Conservation (phyloP, 2,329 filamentous ascomycete genomes). For the Celoporthe dispersa region DNA sequence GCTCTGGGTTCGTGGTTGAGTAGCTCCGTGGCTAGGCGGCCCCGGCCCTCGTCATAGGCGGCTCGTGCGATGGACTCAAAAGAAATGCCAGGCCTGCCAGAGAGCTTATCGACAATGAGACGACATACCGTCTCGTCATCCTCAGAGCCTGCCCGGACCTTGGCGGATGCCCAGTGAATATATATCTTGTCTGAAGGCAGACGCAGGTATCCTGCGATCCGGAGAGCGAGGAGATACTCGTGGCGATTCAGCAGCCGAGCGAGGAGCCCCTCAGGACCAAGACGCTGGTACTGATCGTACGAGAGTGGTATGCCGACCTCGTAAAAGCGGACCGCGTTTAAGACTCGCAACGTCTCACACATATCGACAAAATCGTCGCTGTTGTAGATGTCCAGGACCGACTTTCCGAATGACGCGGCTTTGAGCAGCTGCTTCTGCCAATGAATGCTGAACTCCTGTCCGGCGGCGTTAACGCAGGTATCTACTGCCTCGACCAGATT, state of each 20-base stretch:
- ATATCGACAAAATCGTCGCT: conserved; percentile 99
- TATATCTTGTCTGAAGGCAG: conserved; percentile 89
- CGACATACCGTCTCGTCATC: conserved; percentile 88
- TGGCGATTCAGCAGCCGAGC: conserved; percentile 84
- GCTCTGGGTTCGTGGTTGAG: conserved; percentile 93
- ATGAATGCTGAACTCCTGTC: conserved; percentile 84
- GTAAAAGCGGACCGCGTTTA: conserved; percentile 91
- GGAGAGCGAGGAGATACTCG: conserved; percentile 88
- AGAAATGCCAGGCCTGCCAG: conserved; percentile 88
- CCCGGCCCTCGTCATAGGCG: conserved; percentile 91
- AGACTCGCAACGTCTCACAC: conserved; percentile 88
- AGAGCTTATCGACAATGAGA: conserved; percentile 82
- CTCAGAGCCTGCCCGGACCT: conserved; percentile 82
- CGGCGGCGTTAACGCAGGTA: conserved; percentile 89
- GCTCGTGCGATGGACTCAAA: conserved; percentile 93
- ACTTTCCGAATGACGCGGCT: conserved; percentile 96
- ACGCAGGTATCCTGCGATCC: conserved; percentile 84
- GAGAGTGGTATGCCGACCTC: conserved; percentile 88
- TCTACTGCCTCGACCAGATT: conserved; percentile 92
- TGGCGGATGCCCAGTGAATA: conserved; percentile 95
- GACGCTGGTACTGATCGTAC: conserved; percentile 89
- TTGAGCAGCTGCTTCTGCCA: conserved; percentile 98
- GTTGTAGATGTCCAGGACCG: conserved; percentile 94
- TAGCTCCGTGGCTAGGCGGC: conserved; percentile 85
- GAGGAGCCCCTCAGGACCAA: conserved; percentile 89